Conservation (phyloP, 176 grass and related monocot species). For the Eragrostis curvula region DNA sequence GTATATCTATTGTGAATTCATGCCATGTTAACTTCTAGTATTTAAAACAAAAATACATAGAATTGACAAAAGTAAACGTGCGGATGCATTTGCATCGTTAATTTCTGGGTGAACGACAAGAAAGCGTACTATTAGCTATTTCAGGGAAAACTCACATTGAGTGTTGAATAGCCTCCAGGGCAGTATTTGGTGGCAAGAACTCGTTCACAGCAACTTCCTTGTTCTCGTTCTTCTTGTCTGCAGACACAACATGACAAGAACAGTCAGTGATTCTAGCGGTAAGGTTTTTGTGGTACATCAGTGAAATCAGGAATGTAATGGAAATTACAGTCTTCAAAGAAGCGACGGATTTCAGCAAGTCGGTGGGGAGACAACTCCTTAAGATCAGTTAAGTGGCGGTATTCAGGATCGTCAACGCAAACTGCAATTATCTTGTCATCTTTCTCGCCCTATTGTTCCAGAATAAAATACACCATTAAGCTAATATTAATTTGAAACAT, state of each 20-base stretch:
- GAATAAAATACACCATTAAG: slow-evolving; percentile 28
- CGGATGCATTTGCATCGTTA: background rate
- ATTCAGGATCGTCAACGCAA: slow-evolving; percentile 63
- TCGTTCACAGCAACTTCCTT: slow-evolving; percentile 59
- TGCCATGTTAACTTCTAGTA: background rate
- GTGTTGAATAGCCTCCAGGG: slow-evolving; percentile 44
- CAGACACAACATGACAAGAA: slow-evolving; percentile 1
- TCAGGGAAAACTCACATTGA: slow-evolving; percentile 53
- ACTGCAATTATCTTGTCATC: slow-evolving; percentile 72
- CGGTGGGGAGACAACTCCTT: slow-evolving; percentile 63
- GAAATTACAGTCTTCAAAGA: slow-evolving; percentile 63
- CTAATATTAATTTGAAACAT: background rate
- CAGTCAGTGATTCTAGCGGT: background rate
- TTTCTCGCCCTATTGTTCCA: slow-evolving; percentile 54
- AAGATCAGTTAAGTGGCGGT: slow-evolving; percentile 54
- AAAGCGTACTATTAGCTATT: background rate
- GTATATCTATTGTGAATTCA: background rate
- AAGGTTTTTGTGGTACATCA: background rate
- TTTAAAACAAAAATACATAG: background rate
- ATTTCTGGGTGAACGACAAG: background rate
- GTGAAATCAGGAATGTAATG: background rate
- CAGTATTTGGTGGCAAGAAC: slow-evolving; percentile 53
- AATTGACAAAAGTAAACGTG: background rate
- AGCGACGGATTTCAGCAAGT: slow-evolving; percentile 65
- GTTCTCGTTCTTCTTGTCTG: slow-evolving; percentile 66